phyloP scores from a whole-genome alignment of 1,139 yeast species.

The Saccharomyces hybrid region DNA sequence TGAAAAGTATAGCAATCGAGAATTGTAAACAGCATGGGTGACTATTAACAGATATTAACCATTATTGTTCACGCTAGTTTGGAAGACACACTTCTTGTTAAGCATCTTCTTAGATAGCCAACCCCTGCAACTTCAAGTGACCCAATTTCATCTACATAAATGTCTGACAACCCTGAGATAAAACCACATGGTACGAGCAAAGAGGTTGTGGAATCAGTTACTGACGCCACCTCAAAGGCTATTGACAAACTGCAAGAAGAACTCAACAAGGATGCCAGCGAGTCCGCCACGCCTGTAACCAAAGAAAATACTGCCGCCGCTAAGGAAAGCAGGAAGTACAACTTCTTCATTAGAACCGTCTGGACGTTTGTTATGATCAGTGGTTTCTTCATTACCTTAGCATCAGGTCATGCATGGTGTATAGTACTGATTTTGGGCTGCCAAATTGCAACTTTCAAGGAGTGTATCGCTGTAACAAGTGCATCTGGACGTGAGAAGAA shows the following conservation, averaged over 20 bases:
- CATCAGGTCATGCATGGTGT: slow-evolving; percentile 81
- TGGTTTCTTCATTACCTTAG: slow-evolving; percentile 60
- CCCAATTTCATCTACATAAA: not conserved
- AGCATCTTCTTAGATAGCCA: not conserved
- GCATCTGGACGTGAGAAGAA: slow-evolving; percentile 80
- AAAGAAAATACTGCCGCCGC: slow-evolving; percentile 2
- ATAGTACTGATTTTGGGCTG: slow-evolving; percentile 62
- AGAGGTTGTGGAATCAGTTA: not conserved
- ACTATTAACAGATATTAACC: not conserved
- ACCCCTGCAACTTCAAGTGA: not conserved
- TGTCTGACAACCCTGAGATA: not conserved
- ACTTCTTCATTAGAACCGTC: slow-evolving; percentile 75
- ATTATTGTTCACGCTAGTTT: not conserved
- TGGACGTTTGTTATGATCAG: slow-evolving; percentile 92
- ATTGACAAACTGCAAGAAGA: not conserved
- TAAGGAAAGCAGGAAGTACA: slow-evolving; percentile 25
- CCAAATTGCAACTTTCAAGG: slow-evolving; percentile 81
- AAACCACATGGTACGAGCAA: not conserved
- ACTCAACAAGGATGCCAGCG: slow-evolving; percentile 1
- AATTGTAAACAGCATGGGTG: not conserved
- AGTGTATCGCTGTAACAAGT: slow-evolving; percentile 78
- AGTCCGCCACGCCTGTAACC: not conserved
- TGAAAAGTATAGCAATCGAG: not conserved
- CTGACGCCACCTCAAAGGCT: slow-evolving; percentile 1
- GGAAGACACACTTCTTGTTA: not conserved